Percentiles rank a stretch among this genome's conserved stretches.
These are phyloP conservation scores for Colletotrichum sp. DNA, from an alignment of 2,329 filamentous ascomycete species.

Conservation along the genomic window DNA sequence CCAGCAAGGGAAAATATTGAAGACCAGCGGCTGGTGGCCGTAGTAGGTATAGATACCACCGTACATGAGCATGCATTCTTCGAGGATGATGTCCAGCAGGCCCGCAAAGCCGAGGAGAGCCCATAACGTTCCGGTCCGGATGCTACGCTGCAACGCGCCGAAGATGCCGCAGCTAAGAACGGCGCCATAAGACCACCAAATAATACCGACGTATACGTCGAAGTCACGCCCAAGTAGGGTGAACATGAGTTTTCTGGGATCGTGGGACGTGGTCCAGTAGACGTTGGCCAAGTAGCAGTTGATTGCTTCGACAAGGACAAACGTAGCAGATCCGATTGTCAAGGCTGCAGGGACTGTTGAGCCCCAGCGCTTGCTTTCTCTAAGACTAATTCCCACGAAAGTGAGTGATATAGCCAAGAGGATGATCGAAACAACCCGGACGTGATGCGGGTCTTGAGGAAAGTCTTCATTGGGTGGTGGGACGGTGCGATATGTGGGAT, in stretches of 20 bases:
- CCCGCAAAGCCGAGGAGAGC: background rate
- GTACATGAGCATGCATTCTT: constrained; percentile 1
- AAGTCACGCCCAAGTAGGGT: background rate
- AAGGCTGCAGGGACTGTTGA: background rate
- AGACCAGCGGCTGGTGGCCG: constrained; percentile 1
- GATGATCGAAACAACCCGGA: background rate
- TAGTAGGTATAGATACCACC: background rate
- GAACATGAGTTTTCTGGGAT: background rate
- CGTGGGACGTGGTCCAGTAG: background rate
- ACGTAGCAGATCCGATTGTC: background rate
- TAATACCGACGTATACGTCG: background rate
- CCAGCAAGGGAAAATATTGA: background rate
- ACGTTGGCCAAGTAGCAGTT: background rate
- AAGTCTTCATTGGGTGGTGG: background rate
- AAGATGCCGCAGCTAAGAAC: background rate
- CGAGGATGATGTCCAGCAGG: background rate
- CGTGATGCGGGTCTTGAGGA: background rate
- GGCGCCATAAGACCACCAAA: constrained; percentile 2
- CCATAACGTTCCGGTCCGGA: background rate
- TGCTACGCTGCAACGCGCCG: background rate
- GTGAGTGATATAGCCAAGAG: background rate
- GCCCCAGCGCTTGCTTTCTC: background rate
- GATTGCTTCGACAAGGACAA: background rate
- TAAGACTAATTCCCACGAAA: background rate
- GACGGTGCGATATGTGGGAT: background rate